Evolutionary conservation across 208 protist genomes (phyloP), one percentile per base, ranked within the genome.

Genomic region (Histomonas meleagridis): DNA sequence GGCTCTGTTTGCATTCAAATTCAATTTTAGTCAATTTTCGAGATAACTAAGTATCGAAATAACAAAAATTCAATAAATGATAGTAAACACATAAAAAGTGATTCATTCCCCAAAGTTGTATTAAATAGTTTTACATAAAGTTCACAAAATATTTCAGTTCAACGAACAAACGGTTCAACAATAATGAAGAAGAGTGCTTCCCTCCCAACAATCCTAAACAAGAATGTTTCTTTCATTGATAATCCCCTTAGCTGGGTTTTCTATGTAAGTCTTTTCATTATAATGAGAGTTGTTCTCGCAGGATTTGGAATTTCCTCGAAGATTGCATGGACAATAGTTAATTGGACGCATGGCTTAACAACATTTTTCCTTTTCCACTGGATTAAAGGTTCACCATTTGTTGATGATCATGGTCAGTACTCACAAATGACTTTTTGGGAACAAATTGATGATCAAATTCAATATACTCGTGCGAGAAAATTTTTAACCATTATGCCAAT

Each of bases 281-380:
- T 35, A 21, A 0, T 86, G n/a, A 12, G 76, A 10, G 46, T 86
- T 26, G 38, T 86, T 46, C 28, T 86, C 7, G 38, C 76, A 16
- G 76, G 76, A 9, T n/a, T 86, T 28, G 76, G 76, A 51, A 46
- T 86, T 55, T 49, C 76, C n/a, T 38, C 46, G 38, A 18, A 9
- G 3, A 46, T 28, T 32, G 46, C 46, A 2, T 86, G 76, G 76
- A 55, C 46, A 86, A 28, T 86, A 32, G 76, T 86, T 7, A 86
- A 86, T 38, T 86, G 7, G 21, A 65, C 40, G 4, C 92, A 62
- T n/a, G 60, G 55, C 2, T 7, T 48, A 28, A 70, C 90, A 18
- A 69, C 92, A 32, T 92, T 92, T n/a, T 55, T 91, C 46, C 5
- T 91, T 5, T 92, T 92, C 48, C 92, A 92, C 55, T 92, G 92